phyloP scores from a whole-genome alignment of 495 filamentous ascomycete genomes.

The Tuber aestivum region DNA sequence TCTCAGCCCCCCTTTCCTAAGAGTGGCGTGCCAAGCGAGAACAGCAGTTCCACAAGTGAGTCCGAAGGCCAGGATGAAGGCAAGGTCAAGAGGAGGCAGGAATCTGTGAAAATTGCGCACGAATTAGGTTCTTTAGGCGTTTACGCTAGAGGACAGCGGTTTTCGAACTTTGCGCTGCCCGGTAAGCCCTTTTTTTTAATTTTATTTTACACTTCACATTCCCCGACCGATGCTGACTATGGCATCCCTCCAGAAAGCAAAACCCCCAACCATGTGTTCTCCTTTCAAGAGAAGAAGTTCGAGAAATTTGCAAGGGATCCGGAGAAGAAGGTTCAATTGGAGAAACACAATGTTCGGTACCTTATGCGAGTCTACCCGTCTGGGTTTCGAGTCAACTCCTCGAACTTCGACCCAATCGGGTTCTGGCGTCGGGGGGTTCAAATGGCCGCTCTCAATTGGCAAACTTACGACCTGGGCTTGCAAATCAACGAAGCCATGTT shows the following conservation, averaged over 20 bases:
- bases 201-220: not conserved
- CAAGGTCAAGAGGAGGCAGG: constrained; percentile 67
- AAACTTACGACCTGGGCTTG: constrained; percentile 91
- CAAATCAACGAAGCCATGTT: constrained; percentile 98
- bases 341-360: constrained; percentile 82
- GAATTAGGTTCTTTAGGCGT: constrained; percentile 79
- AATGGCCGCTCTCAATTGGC: constrained; percentile 97
- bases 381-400: constrained; percentile 68
- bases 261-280: constrained; percentile 86
- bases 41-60: constrained; percentile 54
- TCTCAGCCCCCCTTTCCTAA: constrained; percentile 40
- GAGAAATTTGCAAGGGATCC: constrained; percentile 64
- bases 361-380: constrained; percentile 92
- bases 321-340: constrained; percentile 66
- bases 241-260: constrained; percentile 70
- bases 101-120: constrained; percentile 81
- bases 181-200: constrained; percentile 32
- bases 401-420: constrained; percentile 84
- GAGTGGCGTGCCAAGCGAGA: constrained; percentile 46
- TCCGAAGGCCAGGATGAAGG: constrained; percentile 47
- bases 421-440: constrained; percentile 95
- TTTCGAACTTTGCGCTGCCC: constrained; percentile 46
- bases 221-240: constrained; percentile 33
- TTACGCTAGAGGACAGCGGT: constrained; percentile 82
- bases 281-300: constrained; percentile 80